Conservation (phyloP, 495 filamentous ascomycete species). For the Xylaria curta region DNA sequence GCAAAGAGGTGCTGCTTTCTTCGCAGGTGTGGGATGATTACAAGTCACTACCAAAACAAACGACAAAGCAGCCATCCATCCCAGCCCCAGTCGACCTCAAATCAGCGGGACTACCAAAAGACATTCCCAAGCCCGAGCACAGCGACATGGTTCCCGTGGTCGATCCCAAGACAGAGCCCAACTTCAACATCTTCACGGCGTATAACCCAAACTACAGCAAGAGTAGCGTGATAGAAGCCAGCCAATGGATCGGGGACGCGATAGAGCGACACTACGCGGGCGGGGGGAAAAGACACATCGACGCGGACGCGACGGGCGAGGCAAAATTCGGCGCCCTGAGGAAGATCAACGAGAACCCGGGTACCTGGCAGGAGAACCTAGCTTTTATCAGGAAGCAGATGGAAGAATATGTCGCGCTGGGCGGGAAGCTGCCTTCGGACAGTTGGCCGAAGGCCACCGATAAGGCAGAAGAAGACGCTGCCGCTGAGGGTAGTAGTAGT, state of each 20-base stretch:
- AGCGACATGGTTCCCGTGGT: neutral
- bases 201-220: neutral
- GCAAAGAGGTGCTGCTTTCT: neutral
- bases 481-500: neutral
- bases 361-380: constrained; percentile 1
- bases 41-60: no score
- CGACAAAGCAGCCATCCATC: no score
- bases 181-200: neutral
- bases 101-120: neutral
- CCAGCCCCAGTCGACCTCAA: neutral
- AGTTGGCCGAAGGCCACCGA: neutral
- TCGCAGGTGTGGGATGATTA: neutral
- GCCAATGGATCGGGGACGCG: neutral
- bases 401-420: neutral
- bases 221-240: neutral
- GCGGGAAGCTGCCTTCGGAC: neutral
- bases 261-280: neutral
- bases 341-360: neutral
- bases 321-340: neutral
- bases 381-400: neutral
- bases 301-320: neutral
- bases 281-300: neutral
- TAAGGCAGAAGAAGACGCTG: no score
- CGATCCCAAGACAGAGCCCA: neutral
- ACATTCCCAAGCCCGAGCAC: neutral